Evolutionary conservation across 2,329 filamentous ascomycete species (phyloP).

Genomic region (Huntiella omanensis): DNA sequence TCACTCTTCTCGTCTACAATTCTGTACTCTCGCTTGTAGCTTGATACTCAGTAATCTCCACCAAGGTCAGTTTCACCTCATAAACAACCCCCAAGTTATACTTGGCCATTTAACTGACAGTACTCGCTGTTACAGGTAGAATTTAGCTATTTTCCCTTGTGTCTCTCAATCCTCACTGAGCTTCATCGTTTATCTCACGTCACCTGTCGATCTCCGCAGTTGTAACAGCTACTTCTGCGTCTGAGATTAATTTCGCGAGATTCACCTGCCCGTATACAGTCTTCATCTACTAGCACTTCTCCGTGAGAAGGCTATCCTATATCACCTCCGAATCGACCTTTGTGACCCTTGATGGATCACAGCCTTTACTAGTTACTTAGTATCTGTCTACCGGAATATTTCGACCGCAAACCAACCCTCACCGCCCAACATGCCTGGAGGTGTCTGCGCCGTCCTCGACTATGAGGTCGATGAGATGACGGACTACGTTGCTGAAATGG

Average conservation of each 20-base stretch:
- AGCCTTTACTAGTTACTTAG: conserved; percentile 1
- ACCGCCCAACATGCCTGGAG: conserved; percentile 45
- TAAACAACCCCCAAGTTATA: too few species aligned
- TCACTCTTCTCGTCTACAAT: background rate
- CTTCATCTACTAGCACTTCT: background rate
- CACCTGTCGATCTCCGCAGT: too few species aligned
- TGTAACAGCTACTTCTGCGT: too few species aligned
- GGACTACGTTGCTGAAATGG: conserved; percentile 84
- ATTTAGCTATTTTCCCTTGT: conserved; percentile 9
- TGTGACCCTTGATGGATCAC: conserved; percentile 4
- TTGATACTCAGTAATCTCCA: background rate
- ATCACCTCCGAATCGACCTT: background rate
- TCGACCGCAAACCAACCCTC: conserved; percentile 7
- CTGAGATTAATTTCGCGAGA: too few species aligned
- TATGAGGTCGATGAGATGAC: conserved; percentile 95
- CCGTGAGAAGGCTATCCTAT: conserved; percentile 7
- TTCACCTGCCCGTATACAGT: too few species aligned
- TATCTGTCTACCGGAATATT: background rate
- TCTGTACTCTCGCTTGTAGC: background rate
- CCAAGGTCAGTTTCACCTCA: background rate
- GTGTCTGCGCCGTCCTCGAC: conserved; percentile 83
- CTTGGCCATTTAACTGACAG: too few species aligned
- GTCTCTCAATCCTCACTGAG: background rate
- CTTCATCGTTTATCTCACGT: background rate
- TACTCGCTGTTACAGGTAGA: background rate